These are phyloP conservation scores for Pseudogymnoascus sp. DNA, from an alignment of 2,329 filamentous ascomycete species.

Conservation along the genomic window DNA sequence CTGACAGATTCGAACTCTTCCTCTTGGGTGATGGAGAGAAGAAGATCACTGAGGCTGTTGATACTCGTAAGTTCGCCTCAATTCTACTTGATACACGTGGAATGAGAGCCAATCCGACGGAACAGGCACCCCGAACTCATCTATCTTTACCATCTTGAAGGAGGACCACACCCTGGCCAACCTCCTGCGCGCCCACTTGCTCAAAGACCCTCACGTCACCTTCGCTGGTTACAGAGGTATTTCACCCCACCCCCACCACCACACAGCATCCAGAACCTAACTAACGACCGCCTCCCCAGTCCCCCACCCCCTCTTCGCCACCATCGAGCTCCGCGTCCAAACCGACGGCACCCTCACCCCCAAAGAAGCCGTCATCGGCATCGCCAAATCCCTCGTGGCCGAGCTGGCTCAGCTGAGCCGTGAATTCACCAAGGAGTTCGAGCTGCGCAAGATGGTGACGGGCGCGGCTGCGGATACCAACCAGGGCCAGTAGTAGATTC, in stretches of 20 bases:
- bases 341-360: conserved; percentile 84
- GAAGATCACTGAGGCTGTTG: conserved; percentile 83
- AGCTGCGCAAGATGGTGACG: conserved; percentile 77
- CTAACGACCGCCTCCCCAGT: conserved; percentile 22
- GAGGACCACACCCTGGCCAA: conserved; percentile 96
- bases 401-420: conserved; percentile 74
- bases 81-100: conserved; percentile 14
- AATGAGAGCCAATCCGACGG: conserved; percentile 10
- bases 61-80: conserved; percentile 65
- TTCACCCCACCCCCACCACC: conserved; percentile 36
- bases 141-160: conserved; percentile 91
- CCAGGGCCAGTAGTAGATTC: not conserved
- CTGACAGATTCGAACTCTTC: conserved; percentile 82
- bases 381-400: conserved; percentile 75
- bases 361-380: conserved; percentile 77
- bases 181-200: conserved; percentile 76
- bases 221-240: conserved; percentile 89
- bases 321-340: conserved; percentile 73
- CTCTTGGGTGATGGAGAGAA: conserved; percentile 82
- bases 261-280: conserved; percentile 8
- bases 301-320: conserved; percentile 39
- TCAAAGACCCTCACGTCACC: conserved; percentile 74
- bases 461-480: conserved; percentile 32
- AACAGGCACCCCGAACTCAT: conserved; percentile 84
- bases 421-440: conserved; percentile 89